Conservation (phyloP, 1,139 yeast genomes). For the Wickerhamomyces sp. region DNA sequence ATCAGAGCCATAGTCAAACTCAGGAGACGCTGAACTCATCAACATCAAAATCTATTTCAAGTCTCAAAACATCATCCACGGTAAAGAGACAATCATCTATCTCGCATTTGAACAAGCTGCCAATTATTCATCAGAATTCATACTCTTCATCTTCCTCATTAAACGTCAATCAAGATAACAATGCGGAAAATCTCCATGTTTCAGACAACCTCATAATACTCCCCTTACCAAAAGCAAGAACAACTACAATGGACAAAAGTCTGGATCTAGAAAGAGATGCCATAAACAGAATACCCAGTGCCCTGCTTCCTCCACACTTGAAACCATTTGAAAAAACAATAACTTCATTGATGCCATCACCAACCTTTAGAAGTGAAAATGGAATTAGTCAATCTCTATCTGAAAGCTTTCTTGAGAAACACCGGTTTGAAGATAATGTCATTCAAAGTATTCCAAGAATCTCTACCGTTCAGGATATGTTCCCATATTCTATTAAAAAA, state of each 20-base stretch:
- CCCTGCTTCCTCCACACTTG: constrained; percentile 23
- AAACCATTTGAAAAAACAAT: constrained; percentile 13
- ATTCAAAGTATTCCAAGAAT: constrained; percentile 20
- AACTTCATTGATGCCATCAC: constrained; percentile 1
- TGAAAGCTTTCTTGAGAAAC: background rate
- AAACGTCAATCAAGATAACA: constrained; percentile 4
- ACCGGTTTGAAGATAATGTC: constrained; percentile 1
- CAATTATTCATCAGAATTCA: constrained; percentile 17
- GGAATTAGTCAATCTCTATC: background rate
- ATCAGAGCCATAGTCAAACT: background rate
- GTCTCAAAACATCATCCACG: background rate
- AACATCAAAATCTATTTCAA: background rate
- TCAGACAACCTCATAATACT: background rate
- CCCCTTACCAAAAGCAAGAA: constrained; percentile 9
- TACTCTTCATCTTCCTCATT: constrained; percentile 11
- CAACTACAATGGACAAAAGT: constrained; percentile 7
- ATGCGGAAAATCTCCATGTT: constrained; percentile 4
- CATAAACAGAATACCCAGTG: constrained; percentile 22
- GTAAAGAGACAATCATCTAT: constrained; percentile 4
- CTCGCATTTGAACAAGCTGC: constrained; percentile 17
- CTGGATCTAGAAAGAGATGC: constrained; percentile 22
- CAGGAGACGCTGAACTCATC: too few relatives aligned
- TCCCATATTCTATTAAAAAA: constrained; percentile 8
- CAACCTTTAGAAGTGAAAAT: background rate
- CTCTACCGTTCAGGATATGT: constrained; percentile 10